These are phyloP conservation scores for Tylopilus plumbeoviolaceoides DNA, from an alignment of 768 basidiomycete species.

Conservation along the genomic window DNA sequence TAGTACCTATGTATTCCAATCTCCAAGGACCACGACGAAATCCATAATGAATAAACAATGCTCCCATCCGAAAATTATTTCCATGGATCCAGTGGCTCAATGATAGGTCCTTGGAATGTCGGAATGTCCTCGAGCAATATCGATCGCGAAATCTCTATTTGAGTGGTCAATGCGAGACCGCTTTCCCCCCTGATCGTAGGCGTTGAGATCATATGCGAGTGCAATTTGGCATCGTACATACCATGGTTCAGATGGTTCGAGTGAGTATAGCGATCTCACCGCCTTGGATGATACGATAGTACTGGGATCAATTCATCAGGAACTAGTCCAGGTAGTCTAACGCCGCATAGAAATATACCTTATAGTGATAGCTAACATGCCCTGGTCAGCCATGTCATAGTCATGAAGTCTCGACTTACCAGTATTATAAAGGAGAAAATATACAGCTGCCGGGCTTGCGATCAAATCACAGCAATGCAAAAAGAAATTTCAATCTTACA, in stretches of 20 bases:
- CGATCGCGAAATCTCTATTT: conserved; percentile 4
- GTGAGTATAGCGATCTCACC: conserved; percentile 8
- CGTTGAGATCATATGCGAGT: background rate
- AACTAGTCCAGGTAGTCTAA: background rate
- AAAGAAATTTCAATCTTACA: conserved; percentile 5
- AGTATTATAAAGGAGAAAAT: background rate
- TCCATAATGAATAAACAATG: background rate
- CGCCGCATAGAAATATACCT: conserved; percentile 2
- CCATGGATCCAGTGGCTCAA: background rate
- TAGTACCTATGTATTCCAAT: too few species aligned
- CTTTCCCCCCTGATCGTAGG: background rate
- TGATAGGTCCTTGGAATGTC: background rate
- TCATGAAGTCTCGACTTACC: conserved; percentile 2
- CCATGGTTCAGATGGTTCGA: background rate
- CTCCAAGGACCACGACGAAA: background rate
- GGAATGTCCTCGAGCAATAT: background rate
- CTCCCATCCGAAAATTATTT: background rate
- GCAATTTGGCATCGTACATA: background rate
- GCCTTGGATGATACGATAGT: conserved; percentile 8
- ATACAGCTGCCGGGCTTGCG: background rate
- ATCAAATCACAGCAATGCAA: background rate
- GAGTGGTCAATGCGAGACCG: conserved; percentile 7
- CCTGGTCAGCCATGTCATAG: background rate
- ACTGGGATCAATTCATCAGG: background rate
- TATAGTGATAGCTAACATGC: conserved; percentile 2